phyloP scores from a whole-genome alignment of 352 stramenopile genomes.

The Pythium folliculosum region DNA sequence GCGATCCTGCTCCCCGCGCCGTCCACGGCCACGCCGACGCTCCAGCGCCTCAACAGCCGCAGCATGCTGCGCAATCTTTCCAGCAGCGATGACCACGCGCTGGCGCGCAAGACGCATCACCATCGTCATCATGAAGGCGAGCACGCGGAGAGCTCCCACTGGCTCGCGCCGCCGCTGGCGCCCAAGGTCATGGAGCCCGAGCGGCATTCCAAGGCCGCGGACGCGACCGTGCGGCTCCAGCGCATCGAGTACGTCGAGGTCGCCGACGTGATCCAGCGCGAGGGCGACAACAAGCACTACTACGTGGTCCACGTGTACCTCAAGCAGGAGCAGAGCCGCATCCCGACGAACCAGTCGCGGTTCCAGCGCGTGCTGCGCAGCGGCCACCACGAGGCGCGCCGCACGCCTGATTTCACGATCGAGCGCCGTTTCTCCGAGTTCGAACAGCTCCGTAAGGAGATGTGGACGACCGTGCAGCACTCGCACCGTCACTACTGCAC shows the following conservation, averaged over 20 bases:
- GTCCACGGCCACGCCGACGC: constrained; percentile 7
- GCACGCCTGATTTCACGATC: constrained; percentile 49
- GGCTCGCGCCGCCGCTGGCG: constrained; percentile 41
- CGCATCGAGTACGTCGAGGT: constrained; percentile 40
- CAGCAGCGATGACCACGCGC: constrained; percentile 26
- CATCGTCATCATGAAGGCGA: background rate
- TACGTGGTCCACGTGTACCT: constrained; percentile 59
- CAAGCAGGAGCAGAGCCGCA: constrained; percentile 53
- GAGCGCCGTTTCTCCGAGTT: constrained; percentile 73
- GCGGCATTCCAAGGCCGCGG: constrained; percentile 22
- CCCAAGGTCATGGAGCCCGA: constrained; percentile 30
- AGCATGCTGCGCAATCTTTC: constrained; percentile 28
- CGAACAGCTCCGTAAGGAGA: constrained; percentile 44
- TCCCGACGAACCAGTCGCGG: constrained; percentile 32
- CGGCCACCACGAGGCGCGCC: background rate
- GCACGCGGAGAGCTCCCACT: background rate
- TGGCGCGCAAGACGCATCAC: constrained; percentile 8
- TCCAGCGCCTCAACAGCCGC: constrained; percentile 29
- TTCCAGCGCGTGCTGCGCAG: constrained; percentile 8
- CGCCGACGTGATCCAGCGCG: constrained; percentile 25
- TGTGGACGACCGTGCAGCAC: constrained; percentile 42
- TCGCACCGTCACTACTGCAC: constrained; percentile 48
- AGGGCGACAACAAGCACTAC: constrained; percentile 27
- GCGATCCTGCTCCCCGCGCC: background rate
- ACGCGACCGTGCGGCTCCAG: constrained; percentile 21